phyloP scores from a whole-genome alignment of 75 land plant species.

The Larix kaempferi region DNA sequence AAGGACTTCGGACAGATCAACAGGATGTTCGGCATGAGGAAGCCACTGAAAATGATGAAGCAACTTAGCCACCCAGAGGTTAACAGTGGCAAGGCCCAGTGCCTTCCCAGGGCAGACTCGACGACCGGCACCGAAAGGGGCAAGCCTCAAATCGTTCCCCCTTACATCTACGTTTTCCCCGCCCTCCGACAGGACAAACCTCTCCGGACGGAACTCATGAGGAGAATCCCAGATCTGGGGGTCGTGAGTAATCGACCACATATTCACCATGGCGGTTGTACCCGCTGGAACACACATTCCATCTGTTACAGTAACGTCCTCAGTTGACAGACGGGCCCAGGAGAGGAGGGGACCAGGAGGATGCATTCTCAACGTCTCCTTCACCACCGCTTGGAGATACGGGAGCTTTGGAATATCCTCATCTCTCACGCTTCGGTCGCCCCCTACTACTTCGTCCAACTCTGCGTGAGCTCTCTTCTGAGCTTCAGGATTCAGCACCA shows the following conservation, averaged over 20 bases:
- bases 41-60: constrained; percentile 41
- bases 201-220: constrained; percentile 31
- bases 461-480: constrained; percentile 21
- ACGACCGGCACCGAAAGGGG: constrained; percentile 64
- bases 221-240: constrained; percentile 31
- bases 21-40: too few relatives aligned
- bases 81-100: constrained; percentile 44
- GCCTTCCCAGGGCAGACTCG: constrained; percentile 64
- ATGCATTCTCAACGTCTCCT: constrained; percentile 43
- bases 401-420: constrained; percentile 22
- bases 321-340: constrained; percentile 37
- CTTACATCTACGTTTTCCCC: constrained; percentile 33
- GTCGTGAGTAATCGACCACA: constrained; percentile 65
- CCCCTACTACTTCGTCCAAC: constrained; percentile 29
- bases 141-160: constrained; percentile 42
- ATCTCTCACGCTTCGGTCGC: constrained; percentile 10
- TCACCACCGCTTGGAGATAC: constrained; percentile 38
- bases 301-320: constrained; percentile 23
- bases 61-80: constrained; percentile 44
- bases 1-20: too few relatives aligned
- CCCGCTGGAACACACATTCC: constrained; percentile 34
- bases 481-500: constrained; percentile 24
- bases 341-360: constrained; percentile 38
- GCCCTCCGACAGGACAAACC: constrained; percentile 29
- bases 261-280: constrained; percentile 63